Conservation (phyloP, 2,329 filamentous ascomycete genomes). For the Cladosporium sp. region DNA sequence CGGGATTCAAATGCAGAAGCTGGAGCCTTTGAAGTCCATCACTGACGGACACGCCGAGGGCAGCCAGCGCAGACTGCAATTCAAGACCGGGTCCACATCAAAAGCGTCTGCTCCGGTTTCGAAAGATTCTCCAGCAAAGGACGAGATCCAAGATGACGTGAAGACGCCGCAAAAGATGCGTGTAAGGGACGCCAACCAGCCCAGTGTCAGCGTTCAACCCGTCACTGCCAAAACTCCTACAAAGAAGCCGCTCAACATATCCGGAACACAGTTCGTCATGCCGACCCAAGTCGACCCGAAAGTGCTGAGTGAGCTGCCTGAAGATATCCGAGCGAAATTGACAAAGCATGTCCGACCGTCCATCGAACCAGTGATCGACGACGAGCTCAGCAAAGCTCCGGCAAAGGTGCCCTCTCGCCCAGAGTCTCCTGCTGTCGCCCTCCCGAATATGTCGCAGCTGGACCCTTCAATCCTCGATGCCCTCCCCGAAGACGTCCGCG, state of each 20-base stretch:
- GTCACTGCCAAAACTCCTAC: constrained; percentile 38
- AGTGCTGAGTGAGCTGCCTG: constrained; percentile 77
- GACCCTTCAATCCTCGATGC: constrained; percentile 79
- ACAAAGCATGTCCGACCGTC: constrained; percentile 47
- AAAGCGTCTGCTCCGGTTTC: constrained; percentile 14
- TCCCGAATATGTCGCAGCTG: constrained; percentile 66
- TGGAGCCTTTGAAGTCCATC: constrained; percentile 67
- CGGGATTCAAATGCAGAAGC: constrained; percentile 86
- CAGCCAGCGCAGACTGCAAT: constrained; percentile 73
- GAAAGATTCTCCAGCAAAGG: constrained; percentile 29
- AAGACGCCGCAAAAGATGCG: constrained; percentile 32
- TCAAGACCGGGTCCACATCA: constrained; percentile 46
- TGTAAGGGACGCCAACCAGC: constrained; percentile 24
- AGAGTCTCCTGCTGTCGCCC: constrained; percentile 30
- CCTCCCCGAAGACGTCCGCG: constrained; percentile 77
- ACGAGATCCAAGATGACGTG: constrained; percentile 40
- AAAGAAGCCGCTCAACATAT: constrained; percentile 67
- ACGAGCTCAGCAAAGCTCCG: background rate
- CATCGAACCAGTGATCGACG: constrained; percentile 5
- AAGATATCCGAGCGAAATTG: constrained; percentile 72
- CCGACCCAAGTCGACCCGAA: constrained; percentile 74
- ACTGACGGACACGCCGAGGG: constrained; percentile 52
- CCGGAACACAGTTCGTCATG: constrained; percentile 87
- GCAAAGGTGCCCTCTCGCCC: constrained; percentile 14
- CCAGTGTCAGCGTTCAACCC: constrained; percentile 32